phyloP scores from a whole-genome alignment of 768 basidiomycete species.

The Lentinula raphanica region DNA sequence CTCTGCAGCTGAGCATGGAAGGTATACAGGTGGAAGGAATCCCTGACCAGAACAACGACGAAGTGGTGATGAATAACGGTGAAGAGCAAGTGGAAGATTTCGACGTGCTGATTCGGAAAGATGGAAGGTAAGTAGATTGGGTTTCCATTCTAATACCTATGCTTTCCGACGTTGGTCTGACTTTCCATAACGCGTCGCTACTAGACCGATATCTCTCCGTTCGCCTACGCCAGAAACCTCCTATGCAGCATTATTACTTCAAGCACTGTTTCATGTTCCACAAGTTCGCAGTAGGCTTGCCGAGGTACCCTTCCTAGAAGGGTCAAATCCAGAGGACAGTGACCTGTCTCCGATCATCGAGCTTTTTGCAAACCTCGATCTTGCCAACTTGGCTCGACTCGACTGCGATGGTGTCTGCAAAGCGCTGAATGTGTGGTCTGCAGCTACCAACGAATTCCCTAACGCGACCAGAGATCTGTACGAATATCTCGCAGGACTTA shows the following conservation, averaged over 20 bases:
- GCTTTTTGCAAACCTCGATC: background rate
- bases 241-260: background rate
- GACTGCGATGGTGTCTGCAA: background rate
- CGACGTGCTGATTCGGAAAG: background rate
- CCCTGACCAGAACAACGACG: background rate
- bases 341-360: background rate
- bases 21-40: background rate
- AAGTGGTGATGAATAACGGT: background rate
- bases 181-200: too few relatives aligned
- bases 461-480: background rate
- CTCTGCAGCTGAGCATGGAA: background rate
- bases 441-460: background rate
- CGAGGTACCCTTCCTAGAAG: background rate
- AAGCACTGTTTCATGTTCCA: conserved; percentile 3
- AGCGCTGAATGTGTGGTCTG: background rate
- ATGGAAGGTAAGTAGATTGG: background rate
- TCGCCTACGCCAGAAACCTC: background rate
- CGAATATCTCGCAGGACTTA: background rate
- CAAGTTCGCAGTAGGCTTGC: background rate
- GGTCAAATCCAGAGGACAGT: background rate
- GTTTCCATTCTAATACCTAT: too few relatives aligned
- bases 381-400: background rate
- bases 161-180: background rate
- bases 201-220: background rate
- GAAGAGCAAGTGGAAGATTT: background rate